phyloP scores from a whole-genome alignment of 345 rosid genomes.

The Gossypium bickii region DNA sequence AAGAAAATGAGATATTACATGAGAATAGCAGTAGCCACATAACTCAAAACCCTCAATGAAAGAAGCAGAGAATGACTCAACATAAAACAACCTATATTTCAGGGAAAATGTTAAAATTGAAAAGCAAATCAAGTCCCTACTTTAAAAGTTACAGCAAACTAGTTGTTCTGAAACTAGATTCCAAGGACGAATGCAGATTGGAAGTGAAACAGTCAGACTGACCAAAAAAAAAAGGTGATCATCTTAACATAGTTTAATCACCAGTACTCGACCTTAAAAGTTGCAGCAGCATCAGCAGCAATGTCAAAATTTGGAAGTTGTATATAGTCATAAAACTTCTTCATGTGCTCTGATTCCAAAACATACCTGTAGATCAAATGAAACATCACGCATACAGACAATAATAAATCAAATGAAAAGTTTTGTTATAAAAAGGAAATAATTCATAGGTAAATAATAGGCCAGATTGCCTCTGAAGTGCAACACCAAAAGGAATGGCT shows the following conservation, averaged over 20 bases:
- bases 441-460: not conserved
- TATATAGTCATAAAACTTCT: constrained; percentile 85
- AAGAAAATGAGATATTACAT: constrained; percentile 19
- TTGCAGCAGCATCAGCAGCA: constrained; percentile 98
- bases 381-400: not conserved
- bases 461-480: not conserved
- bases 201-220: not conserved
- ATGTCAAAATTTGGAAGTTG: constrained; percentile 95
- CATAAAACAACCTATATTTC: not conserved
- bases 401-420: not conserved
- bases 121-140: not conserved
- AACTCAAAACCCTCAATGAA: not conserved
- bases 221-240: constrained; percentile 2
- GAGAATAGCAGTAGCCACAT: constrained; percentile 14
- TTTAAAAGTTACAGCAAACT: not conserved
- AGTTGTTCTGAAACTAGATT: not conserved
- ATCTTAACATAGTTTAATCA: not conserved
- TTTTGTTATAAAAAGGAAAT: not conserved
- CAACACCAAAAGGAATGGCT: not conserved
- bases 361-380: constrained; percentile 59
- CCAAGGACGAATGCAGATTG: not conserved
- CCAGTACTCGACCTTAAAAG: constrained; percentile 64
- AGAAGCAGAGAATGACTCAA: not conserved
- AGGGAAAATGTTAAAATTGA: not conserved
- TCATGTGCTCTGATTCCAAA: constrained; percentile 76